Conservation (phyloP, 2,329 filamentous ascomycete genomes). For the Fusarium sp. region DNA sequence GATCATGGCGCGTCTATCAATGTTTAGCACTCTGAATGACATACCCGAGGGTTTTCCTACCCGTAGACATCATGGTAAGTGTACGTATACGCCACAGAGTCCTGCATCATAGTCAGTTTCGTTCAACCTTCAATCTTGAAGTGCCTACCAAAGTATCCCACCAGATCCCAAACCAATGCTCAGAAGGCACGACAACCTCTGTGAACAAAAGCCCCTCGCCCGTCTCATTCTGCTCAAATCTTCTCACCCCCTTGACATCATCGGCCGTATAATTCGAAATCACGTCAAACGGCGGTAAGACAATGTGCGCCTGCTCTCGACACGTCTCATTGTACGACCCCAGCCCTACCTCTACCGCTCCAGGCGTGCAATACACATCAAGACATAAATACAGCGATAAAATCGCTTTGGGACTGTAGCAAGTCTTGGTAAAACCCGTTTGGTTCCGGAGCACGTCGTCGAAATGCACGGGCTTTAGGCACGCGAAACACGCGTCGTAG, state of each 20-base stretch:
- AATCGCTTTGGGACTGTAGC: conserved; percentile 45
- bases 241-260: conserved; percentile 45
- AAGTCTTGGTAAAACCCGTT: conserved; percentile 37
- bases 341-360: conserved; percentile 40
- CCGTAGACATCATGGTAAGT: conserved; percentile 51
- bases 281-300: conserved; percentile 50
- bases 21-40: background rate
- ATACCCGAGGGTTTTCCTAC: conserved; percentile 24
- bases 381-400: conserved; percentile 53
- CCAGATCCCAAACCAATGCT: conserved; percentile 48
- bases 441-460: conserved; percentile 42
- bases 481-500: conserved; percentile 48
- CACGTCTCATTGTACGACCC: conserved; percentile 51
- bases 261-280: conserved; percentile 50
- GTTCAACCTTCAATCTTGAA: background rate
- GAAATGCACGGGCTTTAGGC: conserved; percentile 46
- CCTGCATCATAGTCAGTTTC: conserved; percentile 40
- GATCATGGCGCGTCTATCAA: conserved; percentile 48
- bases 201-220: conserved; percentile 18
- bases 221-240: conserved; percentile 45
- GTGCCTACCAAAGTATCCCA: conserved; percentile 52
- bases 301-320: conserved; percentile 20
- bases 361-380: conserved; percentile 48
- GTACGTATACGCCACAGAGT: conserved; percentile 50
- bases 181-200: conserved; percentile 50